Conservation (phyloP, 179 eudicot species). For the Patellifolia procumbens region DNA sequence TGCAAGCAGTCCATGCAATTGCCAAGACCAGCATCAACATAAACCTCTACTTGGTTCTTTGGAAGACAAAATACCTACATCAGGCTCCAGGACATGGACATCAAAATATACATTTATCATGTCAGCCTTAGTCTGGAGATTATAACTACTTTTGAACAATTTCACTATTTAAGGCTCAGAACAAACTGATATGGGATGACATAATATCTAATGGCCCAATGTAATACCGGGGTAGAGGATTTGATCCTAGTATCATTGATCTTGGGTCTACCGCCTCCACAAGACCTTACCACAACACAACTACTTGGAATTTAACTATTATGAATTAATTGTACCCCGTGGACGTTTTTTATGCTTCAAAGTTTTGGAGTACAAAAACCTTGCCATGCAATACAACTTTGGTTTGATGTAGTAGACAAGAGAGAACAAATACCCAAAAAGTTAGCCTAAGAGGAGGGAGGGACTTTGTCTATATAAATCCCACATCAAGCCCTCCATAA, state of each 20-base stretch:
- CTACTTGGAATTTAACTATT: neutral
- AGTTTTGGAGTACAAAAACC: neutral
- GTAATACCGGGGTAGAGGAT: neutral
- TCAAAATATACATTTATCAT: neutral
- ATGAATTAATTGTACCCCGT: neutral
- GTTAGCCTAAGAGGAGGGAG: too few species aligned
- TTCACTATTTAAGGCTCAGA: too few species aligned
- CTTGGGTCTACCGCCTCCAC: neutral
- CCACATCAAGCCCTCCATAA: too few species aligned
- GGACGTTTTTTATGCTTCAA: neutral
- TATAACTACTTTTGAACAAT: neutral
- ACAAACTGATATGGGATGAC: neutral
- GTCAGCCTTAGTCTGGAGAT: neutral
- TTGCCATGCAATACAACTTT: neutral
- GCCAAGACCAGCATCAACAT: neutral
- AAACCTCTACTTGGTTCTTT: neutral
- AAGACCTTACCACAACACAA: neutral
- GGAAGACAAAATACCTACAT: neutral
- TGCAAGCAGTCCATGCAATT: neutral
- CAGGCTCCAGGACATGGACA: neutral
- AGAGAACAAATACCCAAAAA: too few species aligned
- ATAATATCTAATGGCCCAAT: neutral
- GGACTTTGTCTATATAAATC: too few species aligned
- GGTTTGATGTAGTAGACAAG: too few species aligned
- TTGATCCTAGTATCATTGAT: neutral